Conservation (phyloP, 1,284 basidiomycete species). For the Rhodofomes roseus region DNA sequence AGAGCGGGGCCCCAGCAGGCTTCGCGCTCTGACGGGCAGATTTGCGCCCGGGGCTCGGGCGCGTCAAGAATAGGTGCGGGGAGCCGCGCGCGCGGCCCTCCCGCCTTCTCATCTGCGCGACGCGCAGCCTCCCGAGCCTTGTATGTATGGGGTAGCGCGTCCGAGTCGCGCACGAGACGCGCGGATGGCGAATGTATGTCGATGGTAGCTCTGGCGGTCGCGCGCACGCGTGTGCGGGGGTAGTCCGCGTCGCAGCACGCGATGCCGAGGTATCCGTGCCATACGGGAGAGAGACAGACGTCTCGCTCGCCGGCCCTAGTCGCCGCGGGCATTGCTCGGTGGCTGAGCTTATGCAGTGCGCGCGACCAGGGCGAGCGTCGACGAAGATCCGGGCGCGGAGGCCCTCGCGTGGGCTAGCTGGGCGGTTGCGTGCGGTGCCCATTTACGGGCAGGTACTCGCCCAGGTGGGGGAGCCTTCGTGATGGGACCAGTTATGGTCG, state of each 20-base stretch:
- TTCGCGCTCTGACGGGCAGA: background rate
- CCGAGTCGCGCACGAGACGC: background rate
- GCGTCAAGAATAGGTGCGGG: conserved; percentile 2
- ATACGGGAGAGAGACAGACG: background rate
- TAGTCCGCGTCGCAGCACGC: background rate
- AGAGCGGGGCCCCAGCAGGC: too few species aligned
- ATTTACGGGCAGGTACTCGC: background rate
- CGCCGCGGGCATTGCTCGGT: background rate
- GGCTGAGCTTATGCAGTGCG: background rate
- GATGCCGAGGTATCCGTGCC: background rate
- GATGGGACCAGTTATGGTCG: background rate
- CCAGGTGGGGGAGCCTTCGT: background rate
- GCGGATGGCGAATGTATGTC: background rate
- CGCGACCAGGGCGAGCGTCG: background rate
- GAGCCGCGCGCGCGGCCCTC: background rate
- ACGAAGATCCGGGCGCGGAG: background rate
- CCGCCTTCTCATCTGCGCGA: background rate
- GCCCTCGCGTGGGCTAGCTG: background rate
- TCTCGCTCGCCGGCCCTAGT: background rate
- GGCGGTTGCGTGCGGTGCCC: background rate
- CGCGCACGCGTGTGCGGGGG: background rate
- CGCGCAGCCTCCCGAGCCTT: background rate
- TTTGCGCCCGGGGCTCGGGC: background rate
- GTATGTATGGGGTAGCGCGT: background rate
- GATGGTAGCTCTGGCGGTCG: background rate